Evolutionary conservation across 2,329 filamentous ascomycete genomes (phyloP).

Genomic region (Plectosphaerella plurivora): DNA sequence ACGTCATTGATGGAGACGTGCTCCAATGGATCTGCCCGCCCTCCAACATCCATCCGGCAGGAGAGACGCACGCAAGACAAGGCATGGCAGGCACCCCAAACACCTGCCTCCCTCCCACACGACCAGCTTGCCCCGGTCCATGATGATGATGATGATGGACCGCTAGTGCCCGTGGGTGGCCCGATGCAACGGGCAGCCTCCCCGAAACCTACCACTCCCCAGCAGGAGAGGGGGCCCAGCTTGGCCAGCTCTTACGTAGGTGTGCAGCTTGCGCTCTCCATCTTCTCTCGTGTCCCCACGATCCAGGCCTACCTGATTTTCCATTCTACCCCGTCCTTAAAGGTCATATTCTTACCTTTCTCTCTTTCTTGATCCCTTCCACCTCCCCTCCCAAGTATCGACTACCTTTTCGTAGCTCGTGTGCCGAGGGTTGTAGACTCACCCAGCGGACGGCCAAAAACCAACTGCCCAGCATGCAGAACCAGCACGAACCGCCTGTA

Average conservation of each 20-base stretch:
- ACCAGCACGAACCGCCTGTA: slow-evolving; percentile 34
- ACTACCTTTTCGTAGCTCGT: not conserved
- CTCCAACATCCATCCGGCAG: not conserved
- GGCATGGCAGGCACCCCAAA: not conserved
- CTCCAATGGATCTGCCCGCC: not conserved
- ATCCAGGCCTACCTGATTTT: slow-evolving; percentile 1
- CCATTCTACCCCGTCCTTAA: too few species aligned
- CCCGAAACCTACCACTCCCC: too few species aligned
- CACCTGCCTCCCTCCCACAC: too few species aligned
- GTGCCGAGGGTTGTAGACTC: not conserved
- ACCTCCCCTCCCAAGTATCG: too few species aligned
- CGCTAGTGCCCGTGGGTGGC: too few species aligned
- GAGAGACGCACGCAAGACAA: not conserved
- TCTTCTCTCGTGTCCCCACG: not conserved
- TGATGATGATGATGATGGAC: not conserved
- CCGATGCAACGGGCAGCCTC: not conserved
- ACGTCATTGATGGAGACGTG: slow-evolving; percentile 1
- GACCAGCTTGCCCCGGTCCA: not conserved
- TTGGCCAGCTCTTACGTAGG: not conserved
- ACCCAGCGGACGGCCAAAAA: too few species aligned
- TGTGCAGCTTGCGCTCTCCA: not conserved
- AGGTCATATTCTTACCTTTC: not conserved
- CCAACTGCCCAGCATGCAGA: not conserved
- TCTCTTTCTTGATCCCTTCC: not conserved
- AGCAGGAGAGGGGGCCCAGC: too few species aligned